Conservation (phyloP, 768 basidiomycete genomes). For the Mycena leptocephala region DNA sequence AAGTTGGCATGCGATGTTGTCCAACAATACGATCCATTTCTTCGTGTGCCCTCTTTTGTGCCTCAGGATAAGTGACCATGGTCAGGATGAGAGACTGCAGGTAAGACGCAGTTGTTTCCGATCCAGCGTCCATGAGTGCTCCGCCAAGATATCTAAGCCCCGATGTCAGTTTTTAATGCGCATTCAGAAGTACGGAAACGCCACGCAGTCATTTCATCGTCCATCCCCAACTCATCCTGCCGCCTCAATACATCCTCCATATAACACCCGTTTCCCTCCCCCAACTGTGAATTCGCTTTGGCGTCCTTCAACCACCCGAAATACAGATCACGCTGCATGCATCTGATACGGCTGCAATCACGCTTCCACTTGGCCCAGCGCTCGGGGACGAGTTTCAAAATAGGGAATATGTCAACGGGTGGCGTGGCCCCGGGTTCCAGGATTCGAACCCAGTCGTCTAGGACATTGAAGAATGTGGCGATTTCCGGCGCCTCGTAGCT, state of each 20-base stretch:
- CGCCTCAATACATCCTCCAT: background rate
- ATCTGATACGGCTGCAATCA: background rate
- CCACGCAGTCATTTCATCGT: too few species aligned
- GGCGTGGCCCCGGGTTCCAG: background rate
- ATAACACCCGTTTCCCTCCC: background rate
- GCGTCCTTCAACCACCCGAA: background rate
- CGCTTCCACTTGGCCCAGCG: background rate
- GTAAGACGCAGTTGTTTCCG: background rate
- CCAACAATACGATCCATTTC: too few species aligned
- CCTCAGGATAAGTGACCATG: too few species aligned
- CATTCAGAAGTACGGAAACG: too few species aligned
- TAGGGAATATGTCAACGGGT: background rate
- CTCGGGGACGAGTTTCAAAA: background rate
- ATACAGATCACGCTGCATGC: background rate
- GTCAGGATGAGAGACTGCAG: background rate
- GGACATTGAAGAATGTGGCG: background rate
- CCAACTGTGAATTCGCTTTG: background rate
- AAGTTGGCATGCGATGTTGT: too few species aligned
- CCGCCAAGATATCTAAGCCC: background rate
- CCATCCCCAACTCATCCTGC: background rate
- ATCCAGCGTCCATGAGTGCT: background rate
- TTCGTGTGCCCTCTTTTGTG: too few species aligned
- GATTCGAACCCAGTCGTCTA: background rate
- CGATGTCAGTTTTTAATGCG: background rate
- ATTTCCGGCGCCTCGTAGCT: background rate